Percentiles rank a stretch among this genome's conserved stretches.
Conservation (phyloP, 2,329 filamentous ascomycete species). For the Fusarium musae region DNA sequence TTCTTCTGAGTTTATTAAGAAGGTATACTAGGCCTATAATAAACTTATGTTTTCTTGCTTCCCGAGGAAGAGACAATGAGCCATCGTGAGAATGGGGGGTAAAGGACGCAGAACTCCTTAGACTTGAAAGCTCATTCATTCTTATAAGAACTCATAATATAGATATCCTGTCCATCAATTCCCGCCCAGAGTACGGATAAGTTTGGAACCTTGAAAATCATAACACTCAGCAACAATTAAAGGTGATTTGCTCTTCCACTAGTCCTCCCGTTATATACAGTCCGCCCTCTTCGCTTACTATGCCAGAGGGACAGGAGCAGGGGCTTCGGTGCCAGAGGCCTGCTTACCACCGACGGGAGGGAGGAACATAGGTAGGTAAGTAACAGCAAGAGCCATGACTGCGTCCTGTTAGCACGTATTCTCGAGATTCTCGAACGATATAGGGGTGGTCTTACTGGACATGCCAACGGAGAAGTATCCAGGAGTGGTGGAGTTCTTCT, state of each 20-base stretch:
- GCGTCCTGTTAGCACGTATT: conserved; percentile 18
- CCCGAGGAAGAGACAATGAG: neutral
- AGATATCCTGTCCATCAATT: neutral
- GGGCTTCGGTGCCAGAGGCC: conserved; percentile 50
- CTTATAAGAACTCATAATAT: conserved; percentile 11
- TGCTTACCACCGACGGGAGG: conserved; percentile 50
- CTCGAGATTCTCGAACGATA: neutral
- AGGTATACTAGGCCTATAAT: no score
- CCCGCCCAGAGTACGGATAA: neutral
- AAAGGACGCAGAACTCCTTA: neutral
- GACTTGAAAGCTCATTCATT: conserved; percentile 1
- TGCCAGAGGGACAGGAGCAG: conserved; percentile 36
- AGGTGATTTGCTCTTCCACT: neutral
- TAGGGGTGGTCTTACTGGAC: conserved; percentile 68
- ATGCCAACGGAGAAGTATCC: conserved; percentile 79
- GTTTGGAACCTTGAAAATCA: neutral
- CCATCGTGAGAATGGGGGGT: neutral
- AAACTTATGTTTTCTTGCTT: neutral
- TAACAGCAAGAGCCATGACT: conserved; percentile 70
- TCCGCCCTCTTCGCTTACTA: conserved; percentile 1
- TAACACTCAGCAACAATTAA: conserved; percentile 20
- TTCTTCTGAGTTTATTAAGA: neutral
- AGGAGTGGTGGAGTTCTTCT: conserved; percentile 74
- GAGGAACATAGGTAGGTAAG: conserved; percentile 63
- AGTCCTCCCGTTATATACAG: conserved; percentile 5